Conservation (phyloP, 2,329 filamentous ascomycete genomes). For the Colletotrichum sojae region DNA sequence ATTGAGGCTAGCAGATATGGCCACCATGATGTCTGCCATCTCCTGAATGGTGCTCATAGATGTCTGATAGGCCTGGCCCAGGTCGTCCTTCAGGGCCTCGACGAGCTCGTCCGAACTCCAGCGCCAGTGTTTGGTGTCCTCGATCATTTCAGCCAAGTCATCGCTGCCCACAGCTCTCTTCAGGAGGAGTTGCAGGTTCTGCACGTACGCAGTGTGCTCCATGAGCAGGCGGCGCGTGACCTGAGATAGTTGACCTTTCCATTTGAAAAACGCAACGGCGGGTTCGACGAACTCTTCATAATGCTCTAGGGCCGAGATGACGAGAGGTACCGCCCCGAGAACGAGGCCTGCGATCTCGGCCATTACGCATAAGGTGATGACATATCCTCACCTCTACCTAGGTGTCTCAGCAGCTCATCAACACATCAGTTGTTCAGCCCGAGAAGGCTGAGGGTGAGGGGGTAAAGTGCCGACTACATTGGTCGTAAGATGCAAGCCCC, state of each 20-base stretch:
- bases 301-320: conserved; percentile 42
- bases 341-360: conserved; percentile 44
- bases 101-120: background rate
- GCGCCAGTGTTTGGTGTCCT: background rate
- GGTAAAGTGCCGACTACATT: background rate
- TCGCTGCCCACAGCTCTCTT: background rate
- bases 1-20: background rate
- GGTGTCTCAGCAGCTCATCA: no score
- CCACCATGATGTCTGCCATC: conserved; percentile 8
- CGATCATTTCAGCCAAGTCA: conserved; percentile 5
- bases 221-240: background rate
- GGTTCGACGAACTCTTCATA: conserved; percentile 34
- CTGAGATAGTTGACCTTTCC: conserved; percentile 17
- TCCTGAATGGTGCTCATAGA: conserved; percentile 1
- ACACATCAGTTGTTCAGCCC: background rate
- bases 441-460: background rate
- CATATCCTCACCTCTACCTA: background rate
- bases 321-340: conserved; percentile 43
- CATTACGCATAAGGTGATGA: background rate
- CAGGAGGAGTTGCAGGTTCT: conserved; percentile 9
- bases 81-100: background rate
- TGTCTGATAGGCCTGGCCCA: background rate
- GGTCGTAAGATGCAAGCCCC: background rate
- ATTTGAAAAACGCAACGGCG: conserved; percentile 1
- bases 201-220: conserved; percentile 3